Conservation (phyloP, 768 basidiomycete species). For the Naganishia onofrii region DNA sequence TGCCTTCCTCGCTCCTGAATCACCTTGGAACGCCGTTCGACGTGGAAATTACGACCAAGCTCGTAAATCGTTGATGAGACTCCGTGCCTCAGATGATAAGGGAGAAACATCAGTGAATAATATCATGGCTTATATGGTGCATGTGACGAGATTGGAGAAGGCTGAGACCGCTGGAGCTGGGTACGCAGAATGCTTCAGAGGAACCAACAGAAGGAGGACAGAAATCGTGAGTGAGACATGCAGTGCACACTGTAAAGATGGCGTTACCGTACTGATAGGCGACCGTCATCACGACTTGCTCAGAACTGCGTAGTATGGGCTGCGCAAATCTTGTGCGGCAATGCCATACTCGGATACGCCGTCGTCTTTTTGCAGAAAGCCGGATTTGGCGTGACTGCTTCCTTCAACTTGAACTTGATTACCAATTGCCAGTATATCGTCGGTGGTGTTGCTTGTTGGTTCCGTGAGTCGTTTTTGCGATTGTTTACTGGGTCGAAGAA, state of each 20-base stretch:
- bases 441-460: conserved; percentile 23
- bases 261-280: background rate
- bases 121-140: conserved; percentile 36
- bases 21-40: conserved; percentile 37
- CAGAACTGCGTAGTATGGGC: conserved; percentile 4
- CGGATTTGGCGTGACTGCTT: background rate
- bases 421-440: background rate
- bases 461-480: conserved; percentile 2
- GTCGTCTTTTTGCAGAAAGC: conserved; percentile 34
- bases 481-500: too few relatives aligned
- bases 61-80: conserved; percentile 37
- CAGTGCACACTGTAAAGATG: background rate
- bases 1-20: conserved; percentile 46
- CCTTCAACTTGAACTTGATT: conserved; percentile 16
- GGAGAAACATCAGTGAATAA: conserved; percentile 2
- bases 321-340: conserved; percentile 34
- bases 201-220: conserved; percentile 41
- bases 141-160: conserved; percentile 42
- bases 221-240: conserved; percentile 55
- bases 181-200: conserved; percentile 47
- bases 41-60: conserved; percentile 49
- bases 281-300: conserved; percentile 11
- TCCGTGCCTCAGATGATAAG: conserved; percentile 23
- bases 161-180: conserved; percentile 34
- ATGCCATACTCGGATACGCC: conserved; percentile 37